Conservation (phyloP, 2,329 filamentous ascomycete genomes). For the Colletotrichum sp. region DNA sequence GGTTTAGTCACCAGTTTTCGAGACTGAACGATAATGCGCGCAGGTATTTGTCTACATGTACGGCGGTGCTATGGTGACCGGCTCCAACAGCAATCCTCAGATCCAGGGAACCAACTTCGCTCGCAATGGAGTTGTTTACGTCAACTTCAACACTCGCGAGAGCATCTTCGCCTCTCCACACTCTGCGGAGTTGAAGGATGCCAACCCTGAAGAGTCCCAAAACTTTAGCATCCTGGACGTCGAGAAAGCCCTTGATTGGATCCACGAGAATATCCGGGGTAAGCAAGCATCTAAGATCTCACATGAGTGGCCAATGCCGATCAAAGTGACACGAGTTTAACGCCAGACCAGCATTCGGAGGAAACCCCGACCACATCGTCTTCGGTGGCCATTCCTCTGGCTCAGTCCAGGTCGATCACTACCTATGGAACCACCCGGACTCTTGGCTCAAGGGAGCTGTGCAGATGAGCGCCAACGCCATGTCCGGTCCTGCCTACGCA, state of each 20-base stretch:
- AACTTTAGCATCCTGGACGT: constrained; percentile 41
- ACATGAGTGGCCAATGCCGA: background rate
- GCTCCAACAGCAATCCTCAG: constrained; percentile 43
- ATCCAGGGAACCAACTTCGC: constrained; percentile 40
- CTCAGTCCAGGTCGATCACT: constrained; percentile 42
- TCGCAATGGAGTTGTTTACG: constrained; percentile 38
- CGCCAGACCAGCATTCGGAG: constrained; percentile 40
- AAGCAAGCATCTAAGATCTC: background rate
- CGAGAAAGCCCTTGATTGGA: constrained; percentile 42
- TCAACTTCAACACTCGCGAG: constrained; percentile 45
- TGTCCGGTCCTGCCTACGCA: constrained; percentile 43
- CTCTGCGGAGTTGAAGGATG: constrained; percentile 38
- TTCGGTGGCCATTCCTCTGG: constrained; percentile 47
- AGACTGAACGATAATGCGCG: background rate
- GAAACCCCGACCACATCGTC: constrained; percentile 49
- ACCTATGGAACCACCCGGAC: constrained; percentile 44
- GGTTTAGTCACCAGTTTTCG: background rate
- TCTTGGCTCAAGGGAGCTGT: constrained; percentile 41
- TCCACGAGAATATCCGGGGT: constrained; percentile 40
- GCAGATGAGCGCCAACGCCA: constrained; percentile 47
- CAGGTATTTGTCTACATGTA: constrained; percentile 49
- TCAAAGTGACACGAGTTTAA: background rate
- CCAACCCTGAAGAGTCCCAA: constrained; percentile 28
- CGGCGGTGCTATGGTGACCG: constrained; percentile 47
- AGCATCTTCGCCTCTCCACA: constrained; percentile 50